Percentiles rank a stretch among this genome's conserved stretches.
phyloP scores from a whole-genome alignment of 2,329 filamentous ascomycete species.

The Diaporthe nobilis region DNA sequence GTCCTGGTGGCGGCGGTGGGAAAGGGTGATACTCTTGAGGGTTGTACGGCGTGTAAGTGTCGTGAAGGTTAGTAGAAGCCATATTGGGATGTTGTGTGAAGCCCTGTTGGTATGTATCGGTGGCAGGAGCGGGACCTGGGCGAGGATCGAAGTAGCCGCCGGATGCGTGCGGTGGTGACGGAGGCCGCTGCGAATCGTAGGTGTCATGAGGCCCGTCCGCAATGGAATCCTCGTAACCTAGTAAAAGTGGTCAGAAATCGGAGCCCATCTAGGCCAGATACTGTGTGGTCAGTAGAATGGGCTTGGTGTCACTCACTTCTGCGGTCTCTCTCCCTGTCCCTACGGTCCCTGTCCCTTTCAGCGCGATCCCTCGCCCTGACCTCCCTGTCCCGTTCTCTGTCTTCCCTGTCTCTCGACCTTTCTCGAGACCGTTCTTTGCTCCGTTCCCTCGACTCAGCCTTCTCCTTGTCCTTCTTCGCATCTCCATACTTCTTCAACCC shows the following conservation, averaged over 20 bases:
- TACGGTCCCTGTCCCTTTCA: conserved; percentile 53
- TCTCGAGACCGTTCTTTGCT: conserved; percentile 55
- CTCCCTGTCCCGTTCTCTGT: conserved; percentile 43
- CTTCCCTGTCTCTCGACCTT: conserved; percentile 44
- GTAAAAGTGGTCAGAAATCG: conserved; percentile 30
- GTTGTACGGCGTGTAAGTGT: conserved; percentile 57
- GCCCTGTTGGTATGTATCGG: conserved; percentile 43
- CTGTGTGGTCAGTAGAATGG: not conserved
- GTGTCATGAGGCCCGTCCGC: conserved; percentile 55
- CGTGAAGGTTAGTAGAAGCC: conserved; percentile 50
- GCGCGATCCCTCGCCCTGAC: conserved; percentile 48
- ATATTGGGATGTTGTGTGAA: conserved; percentile 57
- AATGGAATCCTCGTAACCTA: conserved; percentile 56
- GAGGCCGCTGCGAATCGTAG: conserved; percentile 51
- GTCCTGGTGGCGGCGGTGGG: conserved; percentile 55
- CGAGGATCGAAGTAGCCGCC: conserved; percentile 62
- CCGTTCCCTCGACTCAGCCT: conserved; percentile 48
- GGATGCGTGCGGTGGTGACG: conserved; percentile 65
- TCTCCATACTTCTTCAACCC: conserved; percentile 74
- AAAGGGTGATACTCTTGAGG: conserved; percentile 60
- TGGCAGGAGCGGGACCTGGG: conserved; percentile 15
- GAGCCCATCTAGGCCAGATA: not conserved
- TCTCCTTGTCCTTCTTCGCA: conserved; percentile 58
- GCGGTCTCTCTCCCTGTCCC: conserved; percentile 55
- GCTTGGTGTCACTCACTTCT: conserved; percentile 49